These are phyloP conservation scores for Takakia lepidozioides DNA, from an alignment of 225 moss, liverwort and hornwort species.

Conservation along the genomic window DNA sequence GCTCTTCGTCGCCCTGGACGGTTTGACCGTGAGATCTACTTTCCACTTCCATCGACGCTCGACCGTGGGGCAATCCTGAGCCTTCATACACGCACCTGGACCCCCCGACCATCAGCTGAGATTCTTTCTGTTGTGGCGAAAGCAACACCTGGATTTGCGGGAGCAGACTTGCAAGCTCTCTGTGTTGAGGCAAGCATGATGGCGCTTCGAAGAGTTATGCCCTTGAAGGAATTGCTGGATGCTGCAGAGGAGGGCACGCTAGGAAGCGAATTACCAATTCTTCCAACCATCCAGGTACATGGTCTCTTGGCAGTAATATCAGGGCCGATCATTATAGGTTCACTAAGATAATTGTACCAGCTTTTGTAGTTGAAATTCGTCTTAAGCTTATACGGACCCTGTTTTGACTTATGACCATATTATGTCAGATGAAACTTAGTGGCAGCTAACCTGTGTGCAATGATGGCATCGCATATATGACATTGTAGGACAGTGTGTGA, in stretches of 20 bases:
- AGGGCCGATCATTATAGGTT: too few species aligned
- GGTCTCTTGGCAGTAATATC: neutral
- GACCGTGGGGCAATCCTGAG: conserved; percentile 68
- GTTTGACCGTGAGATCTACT: conserved; percentile 81
- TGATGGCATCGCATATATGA: too few species aligned
- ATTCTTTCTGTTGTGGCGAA: conserved; percentile 61
- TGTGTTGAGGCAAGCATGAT: conserved; percentile 77
- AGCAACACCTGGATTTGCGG: conserved; percentile 77
- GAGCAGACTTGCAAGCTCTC: conserved; percentile 78
- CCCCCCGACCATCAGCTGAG: conserved; percentile 55
- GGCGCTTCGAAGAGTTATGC: conserved; percentile 56
- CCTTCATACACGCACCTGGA: conserved; percentile 65
- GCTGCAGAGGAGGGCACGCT: conserved; percentile 52
- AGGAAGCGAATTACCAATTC: conserved; percentile 29
- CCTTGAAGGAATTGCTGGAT: conserved; percentile 59
- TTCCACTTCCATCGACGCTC: conserved; percentile 62
- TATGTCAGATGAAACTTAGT: too few species aligned
- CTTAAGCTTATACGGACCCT: too few species aligned
- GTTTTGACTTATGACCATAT: too few species aligned
- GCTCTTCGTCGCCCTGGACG: conserved; percentile 80
- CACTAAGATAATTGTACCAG: too few species aligned
- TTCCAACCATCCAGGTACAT: conserved; percentile 40
- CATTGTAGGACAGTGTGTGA: too few species aligned
- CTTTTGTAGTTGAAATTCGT: too few species aligned
- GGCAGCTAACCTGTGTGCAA: too few species aligned